phyloP scores from a whole-genome alignment of 148 eudicot genomes.

The Amaranthus palmeri region DNA sequence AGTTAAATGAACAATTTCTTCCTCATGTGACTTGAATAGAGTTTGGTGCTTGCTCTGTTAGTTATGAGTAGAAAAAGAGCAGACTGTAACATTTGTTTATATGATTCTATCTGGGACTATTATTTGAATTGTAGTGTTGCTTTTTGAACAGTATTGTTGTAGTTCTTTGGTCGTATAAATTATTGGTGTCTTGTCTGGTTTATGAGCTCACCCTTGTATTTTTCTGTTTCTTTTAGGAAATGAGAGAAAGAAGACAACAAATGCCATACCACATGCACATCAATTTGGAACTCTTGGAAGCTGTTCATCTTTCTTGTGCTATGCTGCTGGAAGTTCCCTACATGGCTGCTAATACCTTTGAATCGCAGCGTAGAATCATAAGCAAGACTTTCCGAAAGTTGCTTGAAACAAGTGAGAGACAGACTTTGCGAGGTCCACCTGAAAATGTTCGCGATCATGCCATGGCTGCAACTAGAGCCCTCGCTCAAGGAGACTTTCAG shows the following conservation, averaged over 20 bases:
- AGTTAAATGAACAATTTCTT: no score
- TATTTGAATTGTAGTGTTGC: no score
- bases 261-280: constrained; percentile 99
- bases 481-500: constrained; percentile 69
- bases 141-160: no score
- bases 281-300: constrained; percentile 81
- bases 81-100: no score
- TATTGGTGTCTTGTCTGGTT: background rate
- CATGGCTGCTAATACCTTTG: constrained; percentile 77
- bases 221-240: constrained; percentile 49
- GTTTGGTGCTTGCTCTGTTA: no score
- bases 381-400: constrained; percentile 74
- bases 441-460: constrained; percentile 70
- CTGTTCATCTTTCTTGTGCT: constrained; percentile 81
- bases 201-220: background rate
- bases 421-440: constrained; percentile 85
- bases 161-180: no score
- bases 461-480: constrained; percentile 73
- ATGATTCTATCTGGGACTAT: no score
- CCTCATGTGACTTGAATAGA: no score
- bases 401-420: constrained; percentile 65
- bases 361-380: constrained; percentile 60
- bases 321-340: constrained; percentile 92
- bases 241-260: constrained; percentile 72
- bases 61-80: no score